Conservation (phyloP, 371 early-diverging fungal genomes). For the Racocetra persica region DNA sequence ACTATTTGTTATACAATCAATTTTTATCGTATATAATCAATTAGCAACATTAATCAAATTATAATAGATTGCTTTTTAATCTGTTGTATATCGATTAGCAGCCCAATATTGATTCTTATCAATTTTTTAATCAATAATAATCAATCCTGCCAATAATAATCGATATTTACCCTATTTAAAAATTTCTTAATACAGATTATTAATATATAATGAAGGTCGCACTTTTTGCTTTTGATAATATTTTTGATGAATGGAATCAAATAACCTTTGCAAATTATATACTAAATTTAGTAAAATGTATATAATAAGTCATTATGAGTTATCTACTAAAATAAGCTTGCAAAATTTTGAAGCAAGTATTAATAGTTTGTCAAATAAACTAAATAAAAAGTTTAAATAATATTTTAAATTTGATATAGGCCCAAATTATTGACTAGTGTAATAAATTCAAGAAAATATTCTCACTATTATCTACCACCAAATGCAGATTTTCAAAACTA, state of each 20-base stretch:
- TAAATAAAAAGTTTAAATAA: not conserved
- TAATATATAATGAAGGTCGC: not conserved
- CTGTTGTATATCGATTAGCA: no score
- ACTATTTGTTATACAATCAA: no score
- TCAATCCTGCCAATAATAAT: no score
- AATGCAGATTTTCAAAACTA: not conserved
- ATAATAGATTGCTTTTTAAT: no score
- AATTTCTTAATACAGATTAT: no score
- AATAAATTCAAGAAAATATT: not conserved
- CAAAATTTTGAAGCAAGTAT: not conserved
- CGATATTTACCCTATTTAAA: no score
- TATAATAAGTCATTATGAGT: not conserved
- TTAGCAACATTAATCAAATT: no score
- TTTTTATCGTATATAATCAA: no score
- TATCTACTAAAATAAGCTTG: not conserved
- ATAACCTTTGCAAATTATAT: not conserved
- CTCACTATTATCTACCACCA: not conserved
- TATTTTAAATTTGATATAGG: not conserved
- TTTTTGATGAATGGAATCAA: not conserved
- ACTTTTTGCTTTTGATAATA: not conserved
- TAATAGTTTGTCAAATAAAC: not conserved
- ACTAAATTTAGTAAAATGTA: not conserved
- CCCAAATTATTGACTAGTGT: not conserved
- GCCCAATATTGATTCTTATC: no score
- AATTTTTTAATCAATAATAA: no score